These are phyloP conservation scores for Marasmius tenuissimus DNA, from an alignment of 1,284 basidiomycete species.

Conservation along the genomic window DNA sequence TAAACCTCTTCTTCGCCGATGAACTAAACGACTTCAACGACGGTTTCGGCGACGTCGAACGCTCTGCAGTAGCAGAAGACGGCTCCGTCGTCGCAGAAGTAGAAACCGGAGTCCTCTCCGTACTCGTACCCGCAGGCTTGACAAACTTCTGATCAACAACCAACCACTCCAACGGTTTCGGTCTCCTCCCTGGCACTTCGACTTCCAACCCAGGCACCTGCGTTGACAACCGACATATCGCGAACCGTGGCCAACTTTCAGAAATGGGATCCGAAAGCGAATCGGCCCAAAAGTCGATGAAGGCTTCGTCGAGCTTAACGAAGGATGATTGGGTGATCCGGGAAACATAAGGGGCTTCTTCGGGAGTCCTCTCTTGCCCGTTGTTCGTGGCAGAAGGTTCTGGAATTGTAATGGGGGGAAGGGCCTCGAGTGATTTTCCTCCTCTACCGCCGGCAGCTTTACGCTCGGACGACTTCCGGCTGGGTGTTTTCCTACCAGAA, in stretches of 20 bases:
- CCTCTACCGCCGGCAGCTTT: slow-evolving; percentile 1
- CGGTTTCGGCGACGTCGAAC: slow-evolving; percentile 48
- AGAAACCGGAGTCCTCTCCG: slow-evolving; percentile 24
- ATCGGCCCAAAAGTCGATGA: slow-evolving; percentile 77
- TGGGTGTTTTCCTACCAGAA: neutral
- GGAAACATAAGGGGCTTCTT: slow-evolving; percentile 28
- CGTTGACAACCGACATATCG: slow-evolving; percentile 63
- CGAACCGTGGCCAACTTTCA: slow-evolving; percentile 61
- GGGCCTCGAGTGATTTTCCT: slow-evolving; percentile 26
- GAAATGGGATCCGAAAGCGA: slow-evolving; percentile 65
- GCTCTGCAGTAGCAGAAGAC: slow-evolving; percentile 17
- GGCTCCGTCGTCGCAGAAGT: slow-evolving; percentile 30
- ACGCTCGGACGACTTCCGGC: neutral
- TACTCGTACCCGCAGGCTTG: slow-evolving; percentile 36
- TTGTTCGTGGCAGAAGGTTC: neutral
- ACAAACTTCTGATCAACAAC: slow-evolving; percentile 62
- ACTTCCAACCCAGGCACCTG: slow-evolving; percentile 19
- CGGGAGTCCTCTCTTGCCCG: slow-evolving; percentile 5
- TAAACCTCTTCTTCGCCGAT: slow-evolving; percentile 55
- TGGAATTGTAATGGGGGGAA: slow-evolving; percentile 15
- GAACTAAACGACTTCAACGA: slow-evolving; percentile 47
- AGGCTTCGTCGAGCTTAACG: slow-evolving; percentile 71
- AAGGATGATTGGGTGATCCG: slow-evolving; percentile 45
- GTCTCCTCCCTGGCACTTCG: slow-evolving; percentile 26
- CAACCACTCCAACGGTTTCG: slow-evolving; percentile 48